A percentile compares a stretch with the other conserved stretches of the same genome.
Evolutionary conservation across 2,329 filamentous ascomycete species (phyloP).

Genomic region (Didymella pomorum): DNA sequence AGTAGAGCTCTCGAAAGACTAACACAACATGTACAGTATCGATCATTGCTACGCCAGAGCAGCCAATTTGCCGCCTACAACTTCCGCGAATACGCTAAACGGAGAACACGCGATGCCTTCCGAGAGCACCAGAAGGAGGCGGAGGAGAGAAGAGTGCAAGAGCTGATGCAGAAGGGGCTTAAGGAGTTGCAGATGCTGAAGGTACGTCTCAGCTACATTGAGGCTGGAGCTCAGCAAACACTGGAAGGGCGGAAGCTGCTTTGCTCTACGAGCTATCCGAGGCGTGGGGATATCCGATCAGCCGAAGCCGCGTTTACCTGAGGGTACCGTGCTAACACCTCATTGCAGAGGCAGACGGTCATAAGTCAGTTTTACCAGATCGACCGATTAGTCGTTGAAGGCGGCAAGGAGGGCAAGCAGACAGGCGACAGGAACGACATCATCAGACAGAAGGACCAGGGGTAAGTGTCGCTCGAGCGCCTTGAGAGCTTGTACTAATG

Average conservation of each 20-base stretch:
- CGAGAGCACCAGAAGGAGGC: slow-evolving; percentile 76
- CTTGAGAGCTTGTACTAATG: slow-evolving; percentile 17
- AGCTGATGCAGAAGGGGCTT: slow-evolving; percentile 86
- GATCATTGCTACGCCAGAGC: slow-evolving; percentile 86
- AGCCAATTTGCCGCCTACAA: slow-evolving; percentile 93
- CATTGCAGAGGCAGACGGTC: slow-evolving; percentile 83
- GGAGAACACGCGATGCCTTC: slow-evolving; percentile 90
- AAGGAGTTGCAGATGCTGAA: slow-evolving; percentile 89
- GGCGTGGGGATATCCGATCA: background rate
- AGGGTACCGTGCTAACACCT: slow-evolving; percentile 50
- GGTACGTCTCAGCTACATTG: slow-evolving; percentile 63
- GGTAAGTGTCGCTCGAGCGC: slow-evolving; percentile 61
- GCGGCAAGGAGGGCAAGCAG: slow-evolving; percentile 80
- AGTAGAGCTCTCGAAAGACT: background rate
- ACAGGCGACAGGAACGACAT: slow-evolving; percentile 71
- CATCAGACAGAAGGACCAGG: slow-evolving; percentile 78
- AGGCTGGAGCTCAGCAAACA: background rate
- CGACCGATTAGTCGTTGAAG: slow-evolving; percentile 90
- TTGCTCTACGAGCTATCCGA: background rate
- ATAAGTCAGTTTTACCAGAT: slow-evolving; percentile 95
- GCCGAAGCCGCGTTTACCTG: background rate
- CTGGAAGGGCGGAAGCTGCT: background rate
- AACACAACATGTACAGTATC: slow-evolving; percentile 69
- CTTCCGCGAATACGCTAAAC: slow-evolving; percentile 94
- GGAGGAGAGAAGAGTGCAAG: slow-evolving; percentile 81